Evolutionary conservation across 2,329 filamentous ascomycete genomes (phyloP).

Genomic region (Paecilomyces sp.): DNA sequence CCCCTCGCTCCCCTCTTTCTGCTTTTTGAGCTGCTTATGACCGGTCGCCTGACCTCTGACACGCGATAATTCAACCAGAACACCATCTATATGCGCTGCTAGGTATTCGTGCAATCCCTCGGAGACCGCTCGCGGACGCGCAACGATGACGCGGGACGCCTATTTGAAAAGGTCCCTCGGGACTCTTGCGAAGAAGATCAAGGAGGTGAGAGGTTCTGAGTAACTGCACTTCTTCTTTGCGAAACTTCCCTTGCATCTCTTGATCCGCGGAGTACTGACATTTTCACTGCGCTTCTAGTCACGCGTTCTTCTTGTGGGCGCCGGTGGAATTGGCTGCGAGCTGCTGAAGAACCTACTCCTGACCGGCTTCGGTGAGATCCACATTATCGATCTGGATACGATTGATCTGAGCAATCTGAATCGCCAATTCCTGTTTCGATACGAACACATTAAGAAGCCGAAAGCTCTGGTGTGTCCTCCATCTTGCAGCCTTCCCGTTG

Average conservation of each 20-base stretch:
- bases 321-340: constrained; percentile 95
- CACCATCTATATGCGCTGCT: constrained; percentile 6
- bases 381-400: constrained; percentile 94
- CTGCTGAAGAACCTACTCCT: constrained; percentile 93
- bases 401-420: constrained; percentile 98
- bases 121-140: constrained; percentile 2
- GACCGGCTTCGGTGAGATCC: constrained; percentile 83
- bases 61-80: background rate
- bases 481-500: constrained; percentile 3
- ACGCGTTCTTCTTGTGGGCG: constrained; percentile 86
- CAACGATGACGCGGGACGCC: constrained; percentile 32
- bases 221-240: background rate
- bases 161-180: constrained; percentile 39
- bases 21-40: background rate
- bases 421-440: constrained; percentile 91
- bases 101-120: background rate
- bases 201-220: constrained; percentile 27
- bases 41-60: background rate
- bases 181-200: constrained; percentile 30
- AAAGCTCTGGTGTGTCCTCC: constrained; percentile 69
- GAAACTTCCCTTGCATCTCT: constrained; percentile 2
- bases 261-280: background rate
- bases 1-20: background rate
- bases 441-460: constrained; percentile 95
- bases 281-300: constrained; percentile 47